Percentiles rank a stretch among this genome's conserved stretches.
Evolutionary conservation across 371 early-diverging fungal genomes (phyloP).

Genomic region (Fennellomyces sp.): DNA sequence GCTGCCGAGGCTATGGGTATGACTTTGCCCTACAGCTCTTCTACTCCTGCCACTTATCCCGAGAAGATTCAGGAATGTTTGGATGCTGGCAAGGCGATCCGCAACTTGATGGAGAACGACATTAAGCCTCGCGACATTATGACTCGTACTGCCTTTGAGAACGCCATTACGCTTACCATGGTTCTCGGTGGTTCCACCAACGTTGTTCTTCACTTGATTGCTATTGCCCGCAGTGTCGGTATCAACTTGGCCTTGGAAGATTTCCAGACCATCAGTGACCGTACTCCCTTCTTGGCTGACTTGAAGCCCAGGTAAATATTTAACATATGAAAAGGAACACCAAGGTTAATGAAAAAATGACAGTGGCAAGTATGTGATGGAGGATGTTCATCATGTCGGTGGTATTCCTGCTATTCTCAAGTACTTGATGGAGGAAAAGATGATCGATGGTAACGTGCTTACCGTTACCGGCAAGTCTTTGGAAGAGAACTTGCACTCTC

Average conservation of each 20-base stretch:
- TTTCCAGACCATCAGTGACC: constrained; percentile 88
- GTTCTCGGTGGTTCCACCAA: constrained; percentile 97
- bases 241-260: constrained; percentile 87
- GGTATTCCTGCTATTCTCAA: constrained; percentile 90
- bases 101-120: constrained; percentile 82
- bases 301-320: constrained; percentile 84
- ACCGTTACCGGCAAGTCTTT: constrained; percentile 90
- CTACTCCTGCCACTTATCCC: constrained; percentile 85
- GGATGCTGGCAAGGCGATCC: constrained; percentile 82
- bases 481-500: constrained; percentile 73
- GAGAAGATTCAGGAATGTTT: constrained; percentile 89
- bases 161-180: constrained; percentile 91
- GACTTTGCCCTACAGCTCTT: constrained; percentile 91
- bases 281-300: constrained; percentile 93
- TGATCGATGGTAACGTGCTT: constrained; percentile 76
- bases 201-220: constrained; percentile 93
- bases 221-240: constrained; percentile 86
- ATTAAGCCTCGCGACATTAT: constrained; percentile 94
- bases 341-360: background rate
- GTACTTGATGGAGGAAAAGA: constrained; percentile 74
- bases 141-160: constrained; percentile 93
- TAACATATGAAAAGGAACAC: background rate
- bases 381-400: constrained; percentile 80
- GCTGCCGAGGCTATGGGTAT: constrained; percentile 97
- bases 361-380: constrained; percentile 88